Evolutionary conservation across 495 filamentous ascomycete genomes (phyloP), one percentile per base, ranked within the genome.

Genomic region (Penicillium maclennaniae): DNA sequence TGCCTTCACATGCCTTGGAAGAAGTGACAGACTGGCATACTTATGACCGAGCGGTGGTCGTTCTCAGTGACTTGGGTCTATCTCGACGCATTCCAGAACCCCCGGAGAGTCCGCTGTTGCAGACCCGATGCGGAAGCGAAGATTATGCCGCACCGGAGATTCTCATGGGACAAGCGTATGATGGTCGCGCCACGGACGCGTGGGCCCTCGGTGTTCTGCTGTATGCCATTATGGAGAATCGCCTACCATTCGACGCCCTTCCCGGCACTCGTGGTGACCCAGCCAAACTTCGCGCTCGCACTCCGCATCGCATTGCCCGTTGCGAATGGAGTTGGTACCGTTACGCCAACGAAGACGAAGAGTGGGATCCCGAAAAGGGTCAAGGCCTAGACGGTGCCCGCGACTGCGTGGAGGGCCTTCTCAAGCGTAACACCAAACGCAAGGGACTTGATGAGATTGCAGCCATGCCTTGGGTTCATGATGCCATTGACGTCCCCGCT

Each of bases 91-190:
- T 97, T 16, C 83, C 87, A 12, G 79, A 85, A 37, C 72, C 88
- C 65, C 79, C 90, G 57, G 78, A 87, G 34, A 81, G 79, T 19
- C 82, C 83, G 7, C 74, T 92, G 25, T 79, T 98, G 14, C 87
- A 88, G 40, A 96, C 92, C 12, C 80, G 92, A 14, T 98, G 93
- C 65, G 93, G 93, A 16, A 92, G 87, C 31, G 93, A 97, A 68
- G 93, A 98, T 73, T 98, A 98, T 62, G 95, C 93, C 4, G 91
- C 93, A 0, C 93, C 93, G 0, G 93, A 98, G 68, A 88, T 98
- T 41, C 85, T 98, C 20, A 89, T 98, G 78, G 91, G 91, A 17
- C 91, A 95, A 63, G 81, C 90, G 6, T 98, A 98, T 65, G 93
- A 98, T 66, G 93, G 95, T 31, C 91, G 95, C 17, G 78, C 83